Evolutionary conservation across 768 basidiomycete species (phyloP), one percentile per base, ranked within the genome.

Genomic region (Cyclocybe cylindracea): DNA sequence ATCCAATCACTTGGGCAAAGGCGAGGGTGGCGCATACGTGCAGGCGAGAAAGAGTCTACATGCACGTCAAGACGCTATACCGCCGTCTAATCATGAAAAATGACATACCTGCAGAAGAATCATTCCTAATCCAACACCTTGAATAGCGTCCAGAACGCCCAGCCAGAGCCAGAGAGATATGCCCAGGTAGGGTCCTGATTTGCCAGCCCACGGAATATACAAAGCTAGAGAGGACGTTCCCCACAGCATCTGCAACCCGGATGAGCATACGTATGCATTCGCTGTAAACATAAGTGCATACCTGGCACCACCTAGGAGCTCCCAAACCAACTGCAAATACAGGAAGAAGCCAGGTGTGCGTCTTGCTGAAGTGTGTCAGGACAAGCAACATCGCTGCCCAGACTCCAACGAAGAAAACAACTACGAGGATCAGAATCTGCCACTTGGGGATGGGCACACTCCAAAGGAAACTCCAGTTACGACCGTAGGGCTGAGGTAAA

Each of bases 381-480:
- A 94, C 70, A 47, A 78, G 63, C 63, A 97, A 72, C 75, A 90
- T 75, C 3, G 79, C 59, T 7, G 79, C 90, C 94, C 94, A 97
- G 39, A 97, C 82, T 48, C 83, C 84, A 54, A 97, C 70, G 70
- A 97, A 97, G 83, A 97, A 97, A 19, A 77, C 59, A 64, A 88
- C 66, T 65, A 96, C 79, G 46, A 96, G 85, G 19, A 95, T 66
- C 14, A 91, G 72, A 46, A 89, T 94, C 58, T 88, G 85, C 85
- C 86, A 94, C 62, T 87, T 86, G 7, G 91, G 79, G 50, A 97
- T 86, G 7, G 82, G 78, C 9, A 88, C 87, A 59, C 77, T 83
- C 94, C 94, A 97, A 7, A 97, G 75, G 85, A 94, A 97, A 57
- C 83, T 74, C 94, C 94, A 97, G 69, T 96, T 96, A 58, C 94